Evolutionary conservation across 2,329 filamentous ascomycete species (phyloP), one percentile per base, ranked within the genome.

Genomic region (Venturia effusa): DNA sequence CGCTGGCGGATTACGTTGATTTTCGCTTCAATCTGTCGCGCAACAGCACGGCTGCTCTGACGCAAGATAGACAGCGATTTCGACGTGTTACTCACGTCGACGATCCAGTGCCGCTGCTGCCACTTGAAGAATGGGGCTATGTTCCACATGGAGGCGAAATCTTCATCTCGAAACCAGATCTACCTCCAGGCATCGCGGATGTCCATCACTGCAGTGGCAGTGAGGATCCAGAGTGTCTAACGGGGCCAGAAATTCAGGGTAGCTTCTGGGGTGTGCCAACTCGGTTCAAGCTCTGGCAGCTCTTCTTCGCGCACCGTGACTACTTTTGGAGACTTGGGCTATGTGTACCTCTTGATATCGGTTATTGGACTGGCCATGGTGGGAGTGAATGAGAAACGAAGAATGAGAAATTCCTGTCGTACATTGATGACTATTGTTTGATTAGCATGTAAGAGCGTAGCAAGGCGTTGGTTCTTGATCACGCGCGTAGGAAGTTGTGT

Each of bases 241-340:
- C 86, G 1, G 84, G 86, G 0, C 55, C 64, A 5, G 61, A 32
- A 6, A 15, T 32, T 15, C 34, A 62, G 34, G 67, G 67, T 7
- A 70, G 72, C 60, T 66, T 70, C 13, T 73, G 71, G 70, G 68
- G 69, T 10, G 74, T 81, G 19, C 80, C 76, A n/a, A 75, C 75
- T 74, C 83, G 74, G 74, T 92, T 83, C 69, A 89, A 88, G 74
- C 82, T 95, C n/a, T 96, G 93, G 91, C 86, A 96, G 75, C 78
- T 97, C 8, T 88, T 97, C 71, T 96, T 95, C 74, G 89, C 92
- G 0, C 94, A 99, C 76, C 81, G 94, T 45, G 94, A 99, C 77
- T 99, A 99, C 75, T 97, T 99, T 76, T 96, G 91, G 90, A 83
- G 94, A 64, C 75, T 99, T 62, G 94, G 94, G 0, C 78, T 97